phyloP scores from a whole-genome alignment of 108 stramenopile species.

The Cyclotella sp. region DNA sequence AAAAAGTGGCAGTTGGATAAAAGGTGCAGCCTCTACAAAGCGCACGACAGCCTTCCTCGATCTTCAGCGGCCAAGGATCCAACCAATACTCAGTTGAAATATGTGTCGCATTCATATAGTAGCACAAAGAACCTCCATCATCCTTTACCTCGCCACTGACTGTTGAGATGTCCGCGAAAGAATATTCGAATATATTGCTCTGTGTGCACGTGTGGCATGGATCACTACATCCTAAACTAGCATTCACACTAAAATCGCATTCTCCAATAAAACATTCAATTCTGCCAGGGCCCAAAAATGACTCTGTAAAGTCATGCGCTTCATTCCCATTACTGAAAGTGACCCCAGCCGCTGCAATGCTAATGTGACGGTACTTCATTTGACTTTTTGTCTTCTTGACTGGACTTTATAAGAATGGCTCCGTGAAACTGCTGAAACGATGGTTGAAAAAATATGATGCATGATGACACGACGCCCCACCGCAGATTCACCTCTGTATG shows the following conservation, averaged over 20 bases:
- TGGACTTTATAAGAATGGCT: too few relatives aligned
- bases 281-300: slow-evolving; percentile 10
- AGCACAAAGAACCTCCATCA: not conserved
- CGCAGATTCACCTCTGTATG: too few relatives aligned
- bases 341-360: not conserved
- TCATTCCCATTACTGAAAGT: not conserved
- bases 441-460: too few relatives aligned
- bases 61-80: slow-evolving; percentile 18
- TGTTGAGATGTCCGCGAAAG: slow-evolving; percentile 2
- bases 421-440: too few relatives aligned
- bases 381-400: too few relatives aligned
- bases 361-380: slow-evolving; percentile 10
- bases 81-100: slow-evolving; percentile 5
- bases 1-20: slow-evolving; percentile 6
- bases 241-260: not conserved
- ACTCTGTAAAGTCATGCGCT: not conserved
- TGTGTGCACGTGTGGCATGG: slow-evolving; percentile 11
- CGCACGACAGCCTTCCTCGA: slow-evolving; percentile 6
- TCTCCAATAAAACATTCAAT: not conserved
- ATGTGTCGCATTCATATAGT: slow-evolving; percentile 8
- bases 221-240: slow-evolving; percentile 17
- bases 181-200: slow-evolving; percentile 8
- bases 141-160: not conserved
- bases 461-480: too few relatives aligned
- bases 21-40: slow-evolving; percentile 7